Evolutionary conservation across 202 grass and related monocot species (phyloP).

Genomic region (Musa balbisiana): DNA sequence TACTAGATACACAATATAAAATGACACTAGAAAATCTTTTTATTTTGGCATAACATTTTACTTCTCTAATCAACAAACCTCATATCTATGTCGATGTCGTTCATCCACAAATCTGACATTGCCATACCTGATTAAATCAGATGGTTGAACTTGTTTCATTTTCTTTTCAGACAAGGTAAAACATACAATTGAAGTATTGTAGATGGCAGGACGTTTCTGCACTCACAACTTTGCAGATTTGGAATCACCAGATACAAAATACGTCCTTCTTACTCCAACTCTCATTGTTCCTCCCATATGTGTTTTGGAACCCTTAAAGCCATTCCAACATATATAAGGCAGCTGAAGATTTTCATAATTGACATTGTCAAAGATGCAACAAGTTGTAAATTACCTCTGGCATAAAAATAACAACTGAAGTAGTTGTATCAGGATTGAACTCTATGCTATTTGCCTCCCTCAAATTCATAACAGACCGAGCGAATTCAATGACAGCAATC

Average conservation of each 20-base stretch:
- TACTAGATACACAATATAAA: not conserved
- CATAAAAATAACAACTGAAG: slow-evolving; percentile 18
- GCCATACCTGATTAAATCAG: slow-evolving; percentile 9
- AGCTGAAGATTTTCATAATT: not conserved
- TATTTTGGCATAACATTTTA: not conserved
- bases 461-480: slow-evolving; percentile 19
- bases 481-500: slow-evolving; percentile 20
- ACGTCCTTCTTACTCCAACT: slow-evolving; percentile 15
- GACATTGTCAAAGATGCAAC: not conserved
- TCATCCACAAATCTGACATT: slow-evolving; percentile 10
- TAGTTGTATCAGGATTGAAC: slow-evolving; percentile 14
- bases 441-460: slow-evolving; percentile 12
- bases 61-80: slow-evolving; percentile 37
- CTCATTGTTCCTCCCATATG: slow-evolving; percentile 21
- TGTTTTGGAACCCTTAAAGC: slow-evolving; percentile 16
- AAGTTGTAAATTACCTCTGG: slow-evolving; percentile 10
- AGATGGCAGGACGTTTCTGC: not conserved
- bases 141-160: too few relatives aligned
- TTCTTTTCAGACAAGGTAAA: not conserved
- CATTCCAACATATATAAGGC: not conserved
- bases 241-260: not conserved
- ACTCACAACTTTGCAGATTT: slow-evolving; percentile 15
- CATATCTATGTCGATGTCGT: slow-evolving; percentile 31
- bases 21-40: not conserved
- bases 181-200: not conserved